Base-by-base conservation (phyloP, 2,329 filamentous ascomycete species). In the Fusarium sp. region DNA sequence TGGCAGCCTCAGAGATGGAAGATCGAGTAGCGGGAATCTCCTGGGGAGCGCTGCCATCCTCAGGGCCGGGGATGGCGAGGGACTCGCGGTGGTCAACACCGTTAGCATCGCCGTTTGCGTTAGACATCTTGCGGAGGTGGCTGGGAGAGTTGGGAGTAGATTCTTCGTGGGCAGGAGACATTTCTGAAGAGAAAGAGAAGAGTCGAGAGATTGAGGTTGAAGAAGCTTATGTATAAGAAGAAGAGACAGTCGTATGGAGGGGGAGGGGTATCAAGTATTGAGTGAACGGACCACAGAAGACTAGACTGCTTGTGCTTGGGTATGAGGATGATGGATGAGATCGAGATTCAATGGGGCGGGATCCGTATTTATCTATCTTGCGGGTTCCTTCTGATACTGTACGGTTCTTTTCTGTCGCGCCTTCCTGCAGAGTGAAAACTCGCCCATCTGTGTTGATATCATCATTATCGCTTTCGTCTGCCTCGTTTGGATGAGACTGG, bases 21-120 rank as follows among this genome's bases (percentile, higher is more conserved):
- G 88, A 91, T 71, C 89, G 83, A 58, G 89, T 87, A 25, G 91
- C 90, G 42, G 91, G 90, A 48, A 93, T 85, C 81, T 93, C 91
- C 74, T 93, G 87, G 45, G 89, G 83, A 56, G 84, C 85, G 63
- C 83, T 75, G 20, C 77, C 81, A 27, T 83, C 83, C 43, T 80
- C 80, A 11, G 32, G 25, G 32, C 84, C 81, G 54, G 79, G 69
- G 37, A 86, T 61, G 42, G 71, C 34, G 20, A 72, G 60, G 64
- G 53, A 65, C 12, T 71, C 58, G n/a, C 28, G 20, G 59, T 62
- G 74, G 60, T 72, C 54, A n/a, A 64, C 64, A 50, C 47, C 48
- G 34, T 66, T 61, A 14, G 25, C 32, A 23, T 64, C 68, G 32
- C 41, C 51, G 46, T 54, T 58, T 30, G 57, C 47, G 41, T 25